Percentiles rank a stretch among this genome's conserved stretches.
These are phyloP conservation scores for Tetradesmus obliquus DNA, from an alignment of 139 green algal species.

Conservation along the genomic window DNA sequence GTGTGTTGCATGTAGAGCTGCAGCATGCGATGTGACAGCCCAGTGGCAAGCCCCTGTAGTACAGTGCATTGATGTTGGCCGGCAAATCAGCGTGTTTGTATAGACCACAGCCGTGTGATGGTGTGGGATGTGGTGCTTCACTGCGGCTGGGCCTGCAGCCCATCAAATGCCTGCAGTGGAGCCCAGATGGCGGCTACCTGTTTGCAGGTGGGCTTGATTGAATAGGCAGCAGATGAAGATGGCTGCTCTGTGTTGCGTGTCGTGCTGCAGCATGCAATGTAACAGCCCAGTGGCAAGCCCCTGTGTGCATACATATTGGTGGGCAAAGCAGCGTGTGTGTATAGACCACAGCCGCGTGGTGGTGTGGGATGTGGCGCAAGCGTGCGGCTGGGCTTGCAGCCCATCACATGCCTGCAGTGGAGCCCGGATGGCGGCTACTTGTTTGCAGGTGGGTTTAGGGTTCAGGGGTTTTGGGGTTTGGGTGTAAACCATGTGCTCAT, in stretches of 20 bases:
- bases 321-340: too few species aligned
- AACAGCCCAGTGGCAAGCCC: too few species aligned
- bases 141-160: constrained; percentile 47
- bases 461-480: too few species aligned
- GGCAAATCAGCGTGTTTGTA: too few species aligned
- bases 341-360: constrained; percentile 54
- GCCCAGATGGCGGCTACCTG: constrained; percentile 65
- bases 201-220: constrained; percentile 53
- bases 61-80: too few species aligned
- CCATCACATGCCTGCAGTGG: constrained; percentile 59
- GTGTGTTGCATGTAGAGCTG: neutral
- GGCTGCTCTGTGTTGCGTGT: neutral
- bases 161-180: constrained; percentile 60
- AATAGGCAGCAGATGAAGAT: neutral
- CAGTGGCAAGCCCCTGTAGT: too few species aligned
- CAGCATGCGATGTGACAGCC: neutral
- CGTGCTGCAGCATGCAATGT: neutral
- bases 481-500: too few species aligned
- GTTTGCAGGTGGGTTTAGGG: constrained; percentile 60
- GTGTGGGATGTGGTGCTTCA: constrained; percentile 61
- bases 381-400: constrained; percentile 46
- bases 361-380: constrained; percentile 66
- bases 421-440: constrained; percentile 66
- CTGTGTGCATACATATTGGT: too few species aligned
- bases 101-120: constrained; percentile 51